A percentile compares a stretch with the other conserved stretches of the same genome.
phyloP scores from a whole-genome alignment of 805 yeast species.

The Sungouiozyma ichnusensis region DNA sequence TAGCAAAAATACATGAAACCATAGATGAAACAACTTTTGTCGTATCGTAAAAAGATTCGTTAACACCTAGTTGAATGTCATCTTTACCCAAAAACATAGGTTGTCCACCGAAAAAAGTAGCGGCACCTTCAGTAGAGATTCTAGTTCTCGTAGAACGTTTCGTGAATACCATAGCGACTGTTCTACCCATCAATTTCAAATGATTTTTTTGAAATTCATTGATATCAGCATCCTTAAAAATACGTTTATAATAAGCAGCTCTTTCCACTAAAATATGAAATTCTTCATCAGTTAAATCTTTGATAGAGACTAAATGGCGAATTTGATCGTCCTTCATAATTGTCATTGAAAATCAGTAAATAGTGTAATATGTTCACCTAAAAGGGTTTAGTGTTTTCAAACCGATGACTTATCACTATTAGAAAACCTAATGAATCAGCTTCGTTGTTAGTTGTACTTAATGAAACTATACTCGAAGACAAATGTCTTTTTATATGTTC shows the following conservation, averaged over 20 bases:
- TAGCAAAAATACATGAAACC: slow-evolving; percentile 96
- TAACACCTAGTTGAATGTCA: slow-evolving; percentile 93
- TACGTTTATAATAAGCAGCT: slow-evolving; percentile 63
- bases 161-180: slow-evolving; percentile 73
- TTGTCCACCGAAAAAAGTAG: slow-evolving; percentile 83
- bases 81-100: slow-evolving; percentile 96
- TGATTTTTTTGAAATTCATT: slow-evolving; percentile 30
- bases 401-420: background rate
- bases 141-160: slow-evolving; percentile 95
- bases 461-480: slow-evolving; percentile 6
- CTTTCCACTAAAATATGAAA: slow-evolving; percentile 59
- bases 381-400: background rate
- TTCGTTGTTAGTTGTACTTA: slow-evolving; percentile 27
- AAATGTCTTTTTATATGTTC: slow-evolving; percentile 4
- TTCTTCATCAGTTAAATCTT: slow-evolving; percentile 66
- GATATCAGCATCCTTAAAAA: slow-evolving; percentile 46
- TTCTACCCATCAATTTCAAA: slow-evolving; percentile 60
- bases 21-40: slow-evolving; percentile 84
- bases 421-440: background rate
- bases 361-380: background rate
- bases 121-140: slow-evolving; percentile 90
- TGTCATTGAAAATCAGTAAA: background rate
- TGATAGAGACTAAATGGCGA: slow-evolving; percentile 74
- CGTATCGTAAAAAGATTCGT: slow-evolving; percentile 84
- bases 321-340: slow-evolving; percentile 6